Evolutionary conservation across 2,329 filamentous ascomycete species (phyloP).

Genomic region (Penicillium thymicola): DNA sequence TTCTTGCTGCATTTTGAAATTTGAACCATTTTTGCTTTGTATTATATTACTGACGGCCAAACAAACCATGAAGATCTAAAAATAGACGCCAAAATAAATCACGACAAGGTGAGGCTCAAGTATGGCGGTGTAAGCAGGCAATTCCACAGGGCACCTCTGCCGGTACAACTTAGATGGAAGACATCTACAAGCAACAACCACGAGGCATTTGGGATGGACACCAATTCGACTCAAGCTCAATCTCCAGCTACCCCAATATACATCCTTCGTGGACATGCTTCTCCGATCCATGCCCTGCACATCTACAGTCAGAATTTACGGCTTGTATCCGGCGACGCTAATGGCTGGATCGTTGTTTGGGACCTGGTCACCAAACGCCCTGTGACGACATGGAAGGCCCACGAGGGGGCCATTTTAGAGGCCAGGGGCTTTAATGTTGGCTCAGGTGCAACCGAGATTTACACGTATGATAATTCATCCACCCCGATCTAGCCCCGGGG

Average conservation of each 20-base stretch:
- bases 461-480: slow-evolving; percentile 64
- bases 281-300: slow-evolving; percentile 71
- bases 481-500: not conserved
- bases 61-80: not conserved
- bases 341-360: slow-evolving; percentile 87
- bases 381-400: slow-evolving; percentile 80
- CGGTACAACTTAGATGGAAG: not conserved
- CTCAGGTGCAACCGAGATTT: slow-evolving; percentile 58
- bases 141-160: not conserved
- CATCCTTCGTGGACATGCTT: slow-evolving; percentile 80
- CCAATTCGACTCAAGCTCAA: slow-evolving; percentile 11
- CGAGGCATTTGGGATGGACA: slow-evolving; percentile 4
- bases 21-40: not conserved
- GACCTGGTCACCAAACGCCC: slow-evolving; percentile 76
- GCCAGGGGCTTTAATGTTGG: slow-evolving; percentile 60
- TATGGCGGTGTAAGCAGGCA: slow-evolving; percentile 10
- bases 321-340: slow-evolving; percentile 81
- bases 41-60: not conserved
- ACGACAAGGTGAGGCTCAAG: not conserved
- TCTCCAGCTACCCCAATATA: slow-evolving; percentile 59
- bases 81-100: not conserved
- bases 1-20: not conserved
- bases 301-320: slow-evolving; percentile 73
- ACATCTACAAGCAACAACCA: not conserved
- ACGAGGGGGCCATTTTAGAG: slow-evolving; percentile 72